These are phyloP conservation scores for Pythium phragmitis DNA, from an alignment of 352 stramenopile species.

Conservation along the genomic window DNA sequence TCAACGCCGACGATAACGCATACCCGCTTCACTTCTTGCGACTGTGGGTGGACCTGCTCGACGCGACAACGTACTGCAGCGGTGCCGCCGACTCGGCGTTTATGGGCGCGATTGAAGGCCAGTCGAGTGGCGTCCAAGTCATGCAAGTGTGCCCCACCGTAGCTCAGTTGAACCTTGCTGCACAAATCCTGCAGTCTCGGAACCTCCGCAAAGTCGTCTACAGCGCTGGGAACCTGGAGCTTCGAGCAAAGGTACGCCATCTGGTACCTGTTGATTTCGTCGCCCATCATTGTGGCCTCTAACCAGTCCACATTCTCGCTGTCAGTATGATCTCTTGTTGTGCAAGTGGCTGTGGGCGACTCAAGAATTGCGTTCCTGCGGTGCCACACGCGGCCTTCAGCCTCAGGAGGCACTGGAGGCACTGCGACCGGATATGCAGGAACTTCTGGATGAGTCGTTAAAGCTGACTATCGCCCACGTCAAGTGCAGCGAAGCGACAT, in stretches of 20 bases:
- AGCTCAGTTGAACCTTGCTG: constrained; percentile 50
- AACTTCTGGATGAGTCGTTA: constrained; percentile 48
- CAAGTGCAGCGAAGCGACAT: constrained; percentile 54
- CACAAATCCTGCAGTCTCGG: constrained; percentile 42
- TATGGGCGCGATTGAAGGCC: background rate
- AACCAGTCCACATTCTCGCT: background rate
- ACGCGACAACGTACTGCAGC: constrained; percentile 52
- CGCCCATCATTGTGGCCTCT: background rate
- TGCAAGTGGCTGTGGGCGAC: constrained; percentile 81
- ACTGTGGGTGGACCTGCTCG: constrained; percentile 58
- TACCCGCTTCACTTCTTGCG: constrained; percentile 56
- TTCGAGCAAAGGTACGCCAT: constrained; percentile 48
- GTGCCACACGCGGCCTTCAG: background rate
- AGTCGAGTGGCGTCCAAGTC: constrained; percentile 5
- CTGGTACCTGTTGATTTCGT: background rate
- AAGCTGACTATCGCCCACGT: constrained; percentile 43
- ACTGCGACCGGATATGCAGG: constrained; percentile 41
- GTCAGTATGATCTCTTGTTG: constrained; percentile 64
- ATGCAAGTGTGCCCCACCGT: constrained; percentile 51
- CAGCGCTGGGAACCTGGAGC: constrained; percentile 45
- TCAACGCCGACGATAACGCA: constrained; percentile 21
- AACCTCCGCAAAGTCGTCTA: constrained; percentile 47
- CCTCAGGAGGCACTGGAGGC: constrained; percentile 38
- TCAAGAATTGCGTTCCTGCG: constrained; percentile 26
- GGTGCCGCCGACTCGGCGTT: constrained; percentile 27